These are phyloP conservation scores for Cercospora citrullina DNA, from an alignment of 2,329 filamentous ascomycete genomes.

Conservation along the genomic window DNA sequence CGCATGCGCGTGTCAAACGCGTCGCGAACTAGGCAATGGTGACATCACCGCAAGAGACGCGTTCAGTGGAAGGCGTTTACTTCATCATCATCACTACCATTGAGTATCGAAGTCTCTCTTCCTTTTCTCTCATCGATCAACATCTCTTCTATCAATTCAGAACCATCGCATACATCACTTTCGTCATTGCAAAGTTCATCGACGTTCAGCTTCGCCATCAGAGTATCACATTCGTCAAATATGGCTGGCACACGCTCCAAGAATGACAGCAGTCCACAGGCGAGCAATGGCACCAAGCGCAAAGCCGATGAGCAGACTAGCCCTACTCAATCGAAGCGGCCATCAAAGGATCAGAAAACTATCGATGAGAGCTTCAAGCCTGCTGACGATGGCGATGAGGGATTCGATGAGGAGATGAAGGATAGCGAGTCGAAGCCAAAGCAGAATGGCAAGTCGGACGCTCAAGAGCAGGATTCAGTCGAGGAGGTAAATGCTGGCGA, in stretches of 20 bases:
- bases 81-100: slow-evolving; percentile 8
- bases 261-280: slow-evolving; percentile 11
- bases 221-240: neutral
- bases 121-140: neutral
- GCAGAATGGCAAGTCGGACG: slow-evolving; percentile 22
- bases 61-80: slow-evolving; percentile 1
- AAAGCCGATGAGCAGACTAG: slow-evolving; percentile 22
- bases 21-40: slow-evolving; percentile 10
- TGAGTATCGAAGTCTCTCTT: neutral
- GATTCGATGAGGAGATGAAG: slow-evolving; percentile 36
- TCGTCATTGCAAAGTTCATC: neutral
- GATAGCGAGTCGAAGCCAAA: slow-evolving; percentile 24
- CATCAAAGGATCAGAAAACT: slow-evolving; percentile 10
- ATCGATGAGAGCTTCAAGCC: slow-evolving; percentile 13
- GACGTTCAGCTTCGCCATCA: neutral
- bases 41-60: neutral
- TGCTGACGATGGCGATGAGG: slow-evolving; percentile 20
- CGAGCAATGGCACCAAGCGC: slow-evolving; percentile 21
- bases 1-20: neutral
- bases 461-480: slow-evolving; percentile 34
- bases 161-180: neutral
- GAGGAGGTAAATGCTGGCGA: slow-evolving; percentile 24
- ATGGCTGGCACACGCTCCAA: slow-evolving; percentile 22
- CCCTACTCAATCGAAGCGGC: slow-evolving; percentile 45
- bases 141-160: neutral